Percentiles rank a stretch among this genome's conserved stretches.
Conservation (phyloP, 495 filamentous ascomycete genomes). For the Beverwykella pulmonaria region DNA sequence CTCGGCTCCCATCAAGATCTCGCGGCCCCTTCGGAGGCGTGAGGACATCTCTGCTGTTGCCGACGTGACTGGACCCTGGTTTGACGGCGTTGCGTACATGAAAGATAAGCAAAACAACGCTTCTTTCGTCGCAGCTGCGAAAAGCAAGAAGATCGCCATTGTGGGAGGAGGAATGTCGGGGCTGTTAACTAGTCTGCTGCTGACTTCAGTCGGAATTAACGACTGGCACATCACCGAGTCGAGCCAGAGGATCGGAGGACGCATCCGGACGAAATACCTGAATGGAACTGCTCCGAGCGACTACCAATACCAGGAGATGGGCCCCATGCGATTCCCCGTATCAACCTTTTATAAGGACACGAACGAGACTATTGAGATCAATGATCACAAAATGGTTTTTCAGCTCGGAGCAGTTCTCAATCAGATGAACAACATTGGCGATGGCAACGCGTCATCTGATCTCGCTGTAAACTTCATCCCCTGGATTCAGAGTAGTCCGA, state of each 20-base stretch:
- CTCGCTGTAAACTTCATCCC: conserved; percentile 67
- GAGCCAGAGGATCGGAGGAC: conserved; percentile 56
- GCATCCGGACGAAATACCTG: conserved; percentile 66
- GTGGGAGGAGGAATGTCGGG: conserved; percentile 71
- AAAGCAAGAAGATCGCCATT: conserved; percentile 62
- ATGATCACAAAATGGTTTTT: conserved; percentile 57
- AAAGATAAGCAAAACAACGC: conserved; percentile 56
- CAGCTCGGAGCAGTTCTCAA: conserved; percentile 49
- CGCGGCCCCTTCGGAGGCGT: conserved; percentile 40
- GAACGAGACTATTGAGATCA: conserved; percentile 59
- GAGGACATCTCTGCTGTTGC: conserved; percentile 44
- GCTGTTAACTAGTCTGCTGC: conserved; percentile 57
- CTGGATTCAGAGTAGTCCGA: conserved; percentile 60
- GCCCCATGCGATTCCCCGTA: conserved; percentile 67
- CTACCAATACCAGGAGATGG: conserved; percentile 78
- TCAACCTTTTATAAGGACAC: conserved; percentile 53
- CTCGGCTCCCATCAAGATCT: conserved; percentile 48
- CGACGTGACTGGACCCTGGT: conserved; percentile 64
- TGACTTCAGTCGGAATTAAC: conserved; percentile 57
- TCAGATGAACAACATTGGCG: conserved; percentile 11
- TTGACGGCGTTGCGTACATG: conserved; percentile 59
- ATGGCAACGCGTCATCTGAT: conserved; percentile 24
- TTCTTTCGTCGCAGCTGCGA: conserved; percentile 58
- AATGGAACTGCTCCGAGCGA: conserved; percentile 60
- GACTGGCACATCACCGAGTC: conserved; percentile 61